phyloP scores from a whole-genome alignment of 805 yeast species.

The Clavispora carvajalis region DNA sequence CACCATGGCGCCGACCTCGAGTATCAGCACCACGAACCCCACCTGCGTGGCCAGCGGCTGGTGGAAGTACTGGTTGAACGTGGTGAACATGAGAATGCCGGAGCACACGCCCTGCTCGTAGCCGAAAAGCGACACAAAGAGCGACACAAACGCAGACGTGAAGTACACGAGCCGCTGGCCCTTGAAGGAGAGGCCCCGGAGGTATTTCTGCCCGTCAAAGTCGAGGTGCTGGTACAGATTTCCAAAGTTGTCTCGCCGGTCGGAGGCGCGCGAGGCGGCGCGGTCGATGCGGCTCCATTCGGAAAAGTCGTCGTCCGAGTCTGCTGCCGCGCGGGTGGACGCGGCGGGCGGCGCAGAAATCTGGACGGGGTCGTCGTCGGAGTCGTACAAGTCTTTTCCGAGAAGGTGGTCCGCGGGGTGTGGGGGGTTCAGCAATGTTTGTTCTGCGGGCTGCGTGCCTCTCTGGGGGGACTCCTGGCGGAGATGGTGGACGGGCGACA shows the following conservation, averaged over 20 bases:
- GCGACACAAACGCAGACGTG: constrained; percentile 41
- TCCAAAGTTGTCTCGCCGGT: constrained; percentile 25
- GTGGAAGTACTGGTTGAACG: constrained; percentile 44
- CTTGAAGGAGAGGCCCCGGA: constrained; percentile 28
- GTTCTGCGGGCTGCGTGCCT: neutral
- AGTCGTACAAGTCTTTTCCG: neutral
- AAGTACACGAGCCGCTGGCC: constrained; percentile 38
- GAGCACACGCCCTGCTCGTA: constrained; percentile 77
- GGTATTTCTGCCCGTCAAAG: constrained; percentile 31
- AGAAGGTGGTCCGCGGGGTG: neutral
- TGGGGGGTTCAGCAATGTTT: neutral
- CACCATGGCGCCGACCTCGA: constrained; percentile 19
- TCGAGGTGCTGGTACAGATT: constrained; percentile 32
- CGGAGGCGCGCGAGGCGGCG: neutral
- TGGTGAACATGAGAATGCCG: constrained; percentile 71
- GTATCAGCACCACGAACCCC: constrained; percentile 15
- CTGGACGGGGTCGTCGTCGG: constrained; percentile 1
- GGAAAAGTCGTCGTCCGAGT: constrained; percentile 6
- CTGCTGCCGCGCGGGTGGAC: neutral
- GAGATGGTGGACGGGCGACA: too few relatives aligned
- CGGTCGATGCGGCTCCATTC: constrained; percentile 11
- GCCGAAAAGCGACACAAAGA: constrained; percentile 31
- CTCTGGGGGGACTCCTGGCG: too few relatives aligned
- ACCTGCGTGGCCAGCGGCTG: constrained; percentile 14
- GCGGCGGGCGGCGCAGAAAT: neutral